Conservation (phyloP, 257 asterid species). For the Fraxinus anomala region DNA sequence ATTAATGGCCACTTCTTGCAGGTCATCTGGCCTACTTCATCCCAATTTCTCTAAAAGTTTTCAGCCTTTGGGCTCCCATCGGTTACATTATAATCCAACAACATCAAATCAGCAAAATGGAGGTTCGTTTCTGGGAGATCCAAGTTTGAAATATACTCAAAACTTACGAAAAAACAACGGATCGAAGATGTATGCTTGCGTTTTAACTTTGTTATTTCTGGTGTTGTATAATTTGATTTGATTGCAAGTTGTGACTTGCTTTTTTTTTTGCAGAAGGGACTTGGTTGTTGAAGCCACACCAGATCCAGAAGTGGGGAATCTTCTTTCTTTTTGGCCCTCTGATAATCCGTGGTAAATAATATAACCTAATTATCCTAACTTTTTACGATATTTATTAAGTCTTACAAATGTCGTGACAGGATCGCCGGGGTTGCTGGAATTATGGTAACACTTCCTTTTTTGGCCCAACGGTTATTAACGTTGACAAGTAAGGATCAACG, state of each 20-base stretch:
- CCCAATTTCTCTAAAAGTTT: background rate
- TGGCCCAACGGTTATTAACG: background rate
- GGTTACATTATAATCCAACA: background rate
- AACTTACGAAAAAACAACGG: background rate
- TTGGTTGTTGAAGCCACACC: background rate
- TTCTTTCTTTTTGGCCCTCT: background rate
- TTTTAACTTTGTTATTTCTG: too few species aligned
- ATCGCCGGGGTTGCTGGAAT: background rate
- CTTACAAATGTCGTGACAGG: background rate
- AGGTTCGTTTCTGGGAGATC: background rate
- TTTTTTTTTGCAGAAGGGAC: background rate
- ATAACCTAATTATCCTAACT: too few species aligned
- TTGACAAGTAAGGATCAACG: slow-evolving; percentile 1
- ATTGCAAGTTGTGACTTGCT: background rate
- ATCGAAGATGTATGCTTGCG: background rate
- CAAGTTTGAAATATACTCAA: background rate
- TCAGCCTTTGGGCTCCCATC: background rate
- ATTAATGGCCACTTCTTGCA: background rate
- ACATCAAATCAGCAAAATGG: background rate
- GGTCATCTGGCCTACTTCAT: background rate
- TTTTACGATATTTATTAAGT: too few species aligned
- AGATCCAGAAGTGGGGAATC: background rate
- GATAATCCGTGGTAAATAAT: slow-evolving; percentile 1
- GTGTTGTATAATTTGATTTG: too few species aligned
- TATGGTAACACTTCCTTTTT: background rate